These are phyloP conservation scores for Nemania sp. DNA, from an alignment of 2,329 filamentous ascomycete species.

Conservation along the genomic window DNA sequence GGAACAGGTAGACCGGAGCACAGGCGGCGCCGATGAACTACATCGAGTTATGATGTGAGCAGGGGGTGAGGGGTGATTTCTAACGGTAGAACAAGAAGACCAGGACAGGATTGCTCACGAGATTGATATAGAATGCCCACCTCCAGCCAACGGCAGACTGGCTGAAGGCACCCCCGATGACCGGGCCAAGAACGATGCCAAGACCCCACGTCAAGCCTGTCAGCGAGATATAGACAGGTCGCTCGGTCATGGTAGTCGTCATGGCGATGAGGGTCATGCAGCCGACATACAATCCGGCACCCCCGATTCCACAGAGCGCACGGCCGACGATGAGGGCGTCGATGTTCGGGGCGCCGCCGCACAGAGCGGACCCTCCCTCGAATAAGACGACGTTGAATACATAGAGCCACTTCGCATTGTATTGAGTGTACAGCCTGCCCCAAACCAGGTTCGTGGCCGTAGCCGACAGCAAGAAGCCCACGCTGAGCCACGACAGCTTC, in stretches of 20 bases:
- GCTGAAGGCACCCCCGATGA: constrained; percentile 52
- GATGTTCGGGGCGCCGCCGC: constrained; percentile 49
- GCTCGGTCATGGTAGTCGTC: constrained; percentile 30
- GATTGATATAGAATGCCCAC: constrained; percentile 59
- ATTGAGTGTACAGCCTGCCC: constrained; percentile 40
- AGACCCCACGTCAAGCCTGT: constrained; percentile 44
- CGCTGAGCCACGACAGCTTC: constrained; percentile 45
- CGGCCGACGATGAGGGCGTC: constrained; percentile 53
- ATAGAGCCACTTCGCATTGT: constrained; percentile 47
- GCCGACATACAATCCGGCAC: constrained; percentile 48
- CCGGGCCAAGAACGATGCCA: constrained; percentile 50
- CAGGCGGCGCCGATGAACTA: constrained; percentile 46
- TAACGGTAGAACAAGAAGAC: constrained; percentile 13
- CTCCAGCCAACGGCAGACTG: constrained; percentile 46
- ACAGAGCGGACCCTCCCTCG: constrained; percentile 40
- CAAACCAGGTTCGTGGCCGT: constrained; percentile 21
- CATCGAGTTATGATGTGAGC: not conserved
- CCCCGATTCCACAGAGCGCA: constrained; percentile 48
- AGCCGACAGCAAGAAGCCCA: constrained; percentile 43
- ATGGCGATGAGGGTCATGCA: constrained; percentile 29
- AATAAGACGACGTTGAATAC: constrained; percentile 25
- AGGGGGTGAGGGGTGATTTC: not conserved
- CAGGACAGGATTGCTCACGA: too few relatives aligned
- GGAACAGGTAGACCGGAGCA: constrained; percentile 40
- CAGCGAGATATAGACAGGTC: constrained; percentile 31